phyloP scores from a whole-genome alignment of 169 alveolate genomes.

The Prorocentrum cordatum region DNA sequence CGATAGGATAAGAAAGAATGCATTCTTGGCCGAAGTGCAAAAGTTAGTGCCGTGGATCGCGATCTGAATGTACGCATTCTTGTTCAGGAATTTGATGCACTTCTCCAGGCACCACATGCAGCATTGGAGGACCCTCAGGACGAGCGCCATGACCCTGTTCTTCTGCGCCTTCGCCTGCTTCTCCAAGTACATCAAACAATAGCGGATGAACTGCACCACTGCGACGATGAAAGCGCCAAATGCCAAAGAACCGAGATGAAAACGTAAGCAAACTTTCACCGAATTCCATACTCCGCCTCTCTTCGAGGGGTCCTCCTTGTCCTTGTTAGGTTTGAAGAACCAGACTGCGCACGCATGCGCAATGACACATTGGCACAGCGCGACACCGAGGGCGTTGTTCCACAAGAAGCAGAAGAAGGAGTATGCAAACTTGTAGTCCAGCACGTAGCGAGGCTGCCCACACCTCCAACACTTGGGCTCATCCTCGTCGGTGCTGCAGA shows the following conservation, averaged over 20 bases:
- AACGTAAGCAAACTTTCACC: neutral
- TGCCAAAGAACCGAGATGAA: slow-evolving; percentile 43
- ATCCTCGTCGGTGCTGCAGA: neutral
- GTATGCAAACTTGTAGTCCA: slow-evolving; percentile 27
- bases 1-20: slow-evolving; percentile 19
- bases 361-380: neutral
- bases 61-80: slow-evolving; percentile 45
- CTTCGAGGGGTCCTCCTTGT: neutral
- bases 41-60: slow-evolving; percentile 32
- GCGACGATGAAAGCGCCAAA: slow-evolving; percentile 54
- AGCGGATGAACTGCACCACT: slow-evolving; percentile 52
- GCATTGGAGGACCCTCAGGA: slow-evolving; percentile 21
- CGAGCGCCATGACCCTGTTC: slow-evolving; percentile 38
- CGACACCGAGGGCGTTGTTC: slow-evolving; percentile 8
- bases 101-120: slow-evolving; percentile 50
- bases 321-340: slow-evolving; percentile 27
- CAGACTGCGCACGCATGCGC: neutral
- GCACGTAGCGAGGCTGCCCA: slow-evolving; percentile 40
- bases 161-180: slow-evolving; percentile 65
- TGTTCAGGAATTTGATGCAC: slow-evolving; percentile 17
- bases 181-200: slow-evolving; percentile 1
- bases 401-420: slow-evolving; percentile 26
- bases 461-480: neutral
- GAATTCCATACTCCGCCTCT: neutral
- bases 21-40: slow-evolving; percentile 54